These are phyloP conservation scores for Beauveria caledonica DNA, from an alignment of 2,329 filamentous ascomycete genomes.

Conservation along the genomic window DNA sequence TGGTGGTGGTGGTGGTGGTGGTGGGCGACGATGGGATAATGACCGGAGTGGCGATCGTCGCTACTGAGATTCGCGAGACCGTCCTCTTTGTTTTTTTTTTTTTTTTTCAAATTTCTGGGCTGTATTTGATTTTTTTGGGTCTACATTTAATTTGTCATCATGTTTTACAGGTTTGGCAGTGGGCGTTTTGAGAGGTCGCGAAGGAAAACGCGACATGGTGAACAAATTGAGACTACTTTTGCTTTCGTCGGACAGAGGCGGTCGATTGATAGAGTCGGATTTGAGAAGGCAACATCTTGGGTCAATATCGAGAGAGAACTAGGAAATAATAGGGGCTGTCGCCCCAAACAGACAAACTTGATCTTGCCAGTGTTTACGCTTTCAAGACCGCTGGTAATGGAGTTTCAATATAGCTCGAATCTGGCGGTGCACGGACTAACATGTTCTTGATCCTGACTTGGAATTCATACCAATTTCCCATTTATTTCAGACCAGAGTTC, in stretches of 20 bases:
- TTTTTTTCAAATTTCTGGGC: not conserved
- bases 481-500: not conserved
- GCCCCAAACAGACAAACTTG: not conserved
- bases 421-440: not conserved
- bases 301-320: not conserved
- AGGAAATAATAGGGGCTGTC: not conserved
- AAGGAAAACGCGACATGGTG: not conserved
- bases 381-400: too few relatives aligned
- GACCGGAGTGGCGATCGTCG: constrained; percentile 7
- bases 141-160: not conserved
- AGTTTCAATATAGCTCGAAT: too few relatives aligned
- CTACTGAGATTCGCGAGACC: not conserved
- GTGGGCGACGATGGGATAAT: constrained; percentile 16
- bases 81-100: not conserved
- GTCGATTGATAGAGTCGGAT: not conserved
- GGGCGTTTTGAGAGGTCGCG: not conserved
- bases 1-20: constrained; percentile 15
- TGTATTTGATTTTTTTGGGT: not conserved
- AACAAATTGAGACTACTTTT: not conserved
- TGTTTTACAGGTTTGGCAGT: not conserved
- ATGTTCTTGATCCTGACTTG: too few relatives aligned
- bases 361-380: not conserved
- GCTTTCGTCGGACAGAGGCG: not conserved
- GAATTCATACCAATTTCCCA: too few relatives aligned
- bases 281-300: not conserved